Base-by-base conservation (phyloP, 345 rosid genomes). In the Gossypium stocksii region DNA sequence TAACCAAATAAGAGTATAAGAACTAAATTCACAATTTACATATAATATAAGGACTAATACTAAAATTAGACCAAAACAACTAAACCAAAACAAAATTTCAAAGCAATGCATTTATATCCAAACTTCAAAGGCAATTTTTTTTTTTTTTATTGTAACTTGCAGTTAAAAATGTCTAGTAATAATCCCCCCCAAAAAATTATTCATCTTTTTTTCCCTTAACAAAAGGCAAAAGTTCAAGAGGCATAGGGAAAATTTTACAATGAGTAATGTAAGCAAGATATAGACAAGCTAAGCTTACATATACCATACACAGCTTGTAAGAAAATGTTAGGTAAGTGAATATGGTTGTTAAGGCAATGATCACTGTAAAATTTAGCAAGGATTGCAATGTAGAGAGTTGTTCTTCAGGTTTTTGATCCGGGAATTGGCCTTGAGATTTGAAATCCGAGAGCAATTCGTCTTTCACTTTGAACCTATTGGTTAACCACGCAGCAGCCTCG, bases 401-500 rank as follows among this genome's bases (percentile, higher is more conserved):
- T 75, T 76, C 67, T 77, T 85, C 90, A 4, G 71, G 70, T 79
- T 82, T 81, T 82, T 75, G 81, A 62, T 86, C 65, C 1, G 90
- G 93, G 66, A 92, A 92, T 72, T 78, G 80, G 43, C 96, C 91
- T 17, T 80, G 82, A 62, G 82, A 64, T 75, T 78, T 87, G 88
- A 92, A 90, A 74, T 86, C 80, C 0, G 88, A 77, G 38, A 92
- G 88, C 73, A 89, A 77, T 54, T 84, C 77, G 83, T 92, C 97
- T 79, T 89, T 92, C 52, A 71, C 45, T 80, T 85, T 74, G 83
- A 90, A 92, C 19, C 85, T 76, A 77, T 90, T 81, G 56, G 87
- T 80, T 74, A 90, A 82, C 94, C 94, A 88, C 9, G 81, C 79
- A 49, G 88, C 84, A 25, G 87, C 83, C 45, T 84, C 90, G 56